Evolutionary conservation across 345 rosid genomes (phyloP), one percentile per base, ranked within the genome.

Genomic region (Gossypium sturtianum): DNA sequence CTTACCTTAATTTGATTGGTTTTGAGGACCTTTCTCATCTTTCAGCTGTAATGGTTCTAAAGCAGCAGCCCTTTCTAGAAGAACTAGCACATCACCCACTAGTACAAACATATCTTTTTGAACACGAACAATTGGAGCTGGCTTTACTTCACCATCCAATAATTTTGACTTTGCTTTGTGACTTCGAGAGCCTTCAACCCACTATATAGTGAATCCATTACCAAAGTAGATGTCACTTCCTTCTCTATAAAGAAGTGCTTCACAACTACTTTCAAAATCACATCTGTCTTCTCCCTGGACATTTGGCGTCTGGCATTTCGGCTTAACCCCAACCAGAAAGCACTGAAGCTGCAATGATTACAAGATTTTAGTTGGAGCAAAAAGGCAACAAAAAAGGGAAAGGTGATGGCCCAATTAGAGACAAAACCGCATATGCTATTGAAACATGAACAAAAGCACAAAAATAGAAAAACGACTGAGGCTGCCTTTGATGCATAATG

Each of bases 121-220:
- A 71, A 87, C 66, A 17, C 81, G 72, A 78, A 92, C 86, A 83
- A 92, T 87, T 45, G 97, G 97, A 83, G 91, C 88, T 76, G 88
- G 89, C 64, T 80, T 82, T 81, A 90, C 95, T 74, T 84, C 95
- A 25, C 77, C 61, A 80, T 88, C 97, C 47, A 69, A 81, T 74
- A 80, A 71, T 81, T 83, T 88, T 60, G 38, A 62, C 82, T 83
- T 89, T 62, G 82, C 91, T 77, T 87, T 90, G 41, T 34, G 7
- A 34, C 41, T 86, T 92, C 95, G 61, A 94, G 92, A 79, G 97
- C 92, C 87, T 88, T 94, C 82, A 87, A 82, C 70, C 98, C 98
- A 78, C 97, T 94, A 79, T 94, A 89, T 81, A 92, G 86, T 86
- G 97, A 90, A 87, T 92, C 98, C 97, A 94, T 91, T 54, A 94